These are phyloP conservation scores for Ananas comosus DNA, from an alignment of 176 grass and related monocot genomes.

Conservation along the genomic window DNA sequence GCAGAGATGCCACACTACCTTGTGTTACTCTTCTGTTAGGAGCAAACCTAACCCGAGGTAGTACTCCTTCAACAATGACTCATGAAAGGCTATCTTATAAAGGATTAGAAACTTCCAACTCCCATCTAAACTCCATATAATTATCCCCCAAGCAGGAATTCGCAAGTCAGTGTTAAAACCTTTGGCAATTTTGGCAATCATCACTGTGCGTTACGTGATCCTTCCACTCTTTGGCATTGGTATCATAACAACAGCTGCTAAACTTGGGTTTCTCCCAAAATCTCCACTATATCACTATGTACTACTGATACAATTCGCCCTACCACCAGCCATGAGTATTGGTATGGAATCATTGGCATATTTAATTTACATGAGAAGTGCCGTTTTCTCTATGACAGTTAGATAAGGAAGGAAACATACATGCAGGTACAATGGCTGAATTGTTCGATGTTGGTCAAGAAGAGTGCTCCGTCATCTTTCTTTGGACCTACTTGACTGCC, in stretches of 20 bases:
- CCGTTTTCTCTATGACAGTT: neutral
- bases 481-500: conserved; percentile 48
- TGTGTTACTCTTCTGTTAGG: conserved; percentile 54
- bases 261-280: conserved; percentile 45
- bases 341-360: conserved; percentile 12
- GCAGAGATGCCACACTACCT: conserved; percentile 50
- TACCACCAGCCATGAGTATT: conserved; percentile 50
- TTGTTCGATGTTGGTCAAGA: conserved; percentile 49
- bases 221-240: conserved; percentile 38
- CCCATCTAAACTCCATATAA: neutral
- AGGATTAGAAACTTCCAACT: neutral
- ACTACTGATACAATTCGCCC: conserved; percentile 47
- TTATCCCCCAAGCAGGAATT: conserved; percentile 12
- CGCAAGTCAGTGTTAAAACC: conserved; percentile 16
- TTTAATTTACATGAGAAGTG: neutral
- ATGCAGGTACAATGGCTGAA: conserved; percentile 48
- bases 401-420: neutral
- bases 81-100: no score
- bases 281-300: conserved; percentile 54
- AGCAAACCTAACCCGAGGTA: conserved; percentile 56
- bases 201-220: conserved; percentile 28
- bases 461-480: conserved; percentile 47
- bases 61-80: neutral
- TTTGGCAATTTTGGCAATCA: conserved; percentile 21
- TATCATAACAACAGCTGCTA: conserved; percentile 28